A percentile compares a stretch with the other conserved stretches of the same genome.
Conservation (phyloP, 257 asterid genomes). For the Ocimum tenuiflorum region DNA sequence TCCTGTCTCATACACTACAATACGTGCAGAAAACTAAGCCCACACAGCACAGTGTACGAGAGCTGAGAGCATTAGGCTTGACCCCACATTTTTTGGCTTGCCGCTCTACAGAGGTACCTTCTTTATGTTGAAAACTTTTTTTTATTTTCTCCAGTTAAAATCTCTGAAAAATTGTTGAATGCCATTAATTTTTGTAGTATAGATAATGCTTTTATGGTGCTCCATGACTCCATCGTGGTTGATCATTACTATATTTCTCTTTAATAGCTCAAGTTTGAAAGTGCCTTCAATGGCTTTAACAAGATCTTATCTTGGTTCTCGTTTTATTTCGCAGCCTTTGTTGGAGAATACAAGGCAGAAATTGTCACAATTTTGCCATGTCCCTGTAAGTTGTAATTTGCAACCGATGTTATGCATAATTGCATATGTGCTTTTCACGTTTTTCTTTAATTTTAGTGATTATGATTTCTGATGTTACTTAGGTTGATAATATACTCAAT, state of each 20-base stretch:
- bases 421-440: background rate
- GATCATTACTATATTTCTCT: background rate
- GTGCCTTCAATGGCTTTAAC: background rate
- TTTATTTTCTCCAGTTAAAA: background rate
- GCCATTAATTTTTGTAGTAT: background rate
- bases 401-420: background rate
- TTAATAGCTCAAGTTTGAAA: background rate
- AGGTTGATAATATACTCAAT: slow-evolving; percentile 64
- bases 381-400: slow-evolving; percentile 42
- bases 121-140: background rate
- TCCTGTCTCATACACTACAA: slow-evolving; percentile 5
- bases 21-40: slow-evolving; percentile 77
- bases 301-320: slow-evolving; percentile 5
- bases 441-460: background rate
- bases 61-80: slow-evolving; percentile 83
- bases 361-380: slow-evolving; percentile 91
- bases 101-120: slow-evolving; percentile 76
- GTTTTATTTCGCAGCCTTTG: slow-evolving; percentile 60
- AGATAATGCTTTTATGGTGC: slow-evolving; percentile 1
- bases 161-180: background rate
- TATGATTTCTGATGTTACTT: background rate
- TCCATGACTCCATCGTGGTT: background rate
- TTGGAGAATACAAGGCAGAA: slow-evolving; percentile 71
- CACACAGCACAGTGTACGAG: slow-evolving; percentile 94
- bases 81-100: slow-evolving; percentile 94